Evolutionary conservation across 192 early-diverging fungal species (phyloP).

Genomic region (Linnemannia zychae): DNA sequence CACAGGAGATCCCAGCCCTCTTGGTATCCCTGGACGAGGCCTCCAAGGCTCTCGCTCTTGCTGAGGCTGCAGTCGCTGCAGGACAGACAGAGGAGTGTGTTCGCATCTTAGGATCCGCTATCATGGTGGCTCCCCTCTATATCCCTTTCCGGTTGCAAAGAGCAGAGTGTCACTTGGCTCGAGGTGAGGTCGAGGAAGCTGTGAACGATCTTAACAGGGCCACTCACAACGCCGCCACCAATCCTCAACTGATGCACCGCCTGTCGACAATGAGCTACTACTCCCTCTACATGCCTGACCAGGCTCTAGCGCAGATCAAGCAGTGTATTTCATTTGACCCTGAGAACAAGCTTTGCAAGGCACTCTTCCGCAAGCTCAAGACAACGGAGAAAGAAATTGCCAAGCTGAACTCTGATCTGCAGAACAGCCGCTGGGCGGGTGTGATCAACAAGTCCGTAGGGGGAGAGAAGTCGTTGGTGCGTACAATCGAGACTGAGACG

Average conservation of each 20-base stretch:
- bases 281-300: constrained; percentile 76
- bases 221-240: constrained; percentile 79
- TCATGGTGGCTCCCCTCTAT: constrained; percentile 68
- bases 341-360: constrained; percentile 92
- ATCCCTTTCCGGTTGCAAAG: constrained; percentile 71
- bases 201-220: constrained; percentile 85
- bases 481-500: constrained; percentile 38
- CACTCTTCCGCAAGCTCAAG: constrained; percentile 77
- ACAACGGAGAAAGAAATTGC: constrained; percentile 79
- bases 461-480: constrained; percentile 37
- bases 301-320: constrained; percentile 79
- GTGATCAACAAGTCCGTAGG: constrained; percentile 72
- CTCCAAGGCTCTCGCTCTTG: constrained; percentile 50
- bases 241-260: constrained; percentile 69
- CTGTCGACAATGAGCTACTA: constrained; percentile 82
- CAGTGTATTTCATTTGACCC: constrained; percentile 93
- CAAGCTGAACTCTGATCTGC: constrained; percentile 68
- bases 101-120: constrained; percentile 62
- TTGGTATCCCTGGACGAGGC: constrained; percentile 60
- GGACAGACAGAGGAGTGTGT: constrained; percentile 70
- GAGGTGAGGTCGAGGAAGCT: constrained; percentile 87
- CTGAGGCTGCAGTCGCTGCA: constrained; percentile 53
- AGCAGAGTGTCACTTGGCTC: constrained; percentile 79
- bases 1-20: constrained; percentile 46
- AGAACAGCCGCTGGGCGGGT: constrained; percentile 69